Evolutionary conservation across 148 eudicot genomes (phyloP).

Genomic region (Fagopyrum tataricum): DNA sequence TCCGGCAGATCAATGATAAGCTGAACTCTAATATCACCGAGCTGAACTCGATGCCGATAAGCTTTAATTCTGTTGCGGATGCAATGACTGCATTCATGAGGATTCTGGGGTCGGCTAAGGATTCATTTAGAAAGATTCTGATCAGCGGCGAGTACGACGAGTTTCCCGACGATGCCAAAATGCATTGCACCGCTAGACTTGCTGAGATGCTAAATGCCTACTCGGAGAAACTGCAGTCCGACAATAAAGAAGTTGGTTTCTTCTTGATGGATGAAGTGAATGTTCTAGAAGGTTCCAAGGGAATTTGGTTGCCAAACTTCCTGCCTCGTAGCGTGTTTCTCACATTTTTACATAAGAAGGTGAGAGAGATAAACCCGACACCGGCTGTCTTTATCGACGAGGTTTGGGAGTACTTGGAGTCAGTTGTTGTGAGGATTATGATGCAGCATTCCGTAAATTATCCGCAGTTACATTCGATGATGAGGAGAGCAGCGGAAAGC

Average conservation of each 20-base stretch:
- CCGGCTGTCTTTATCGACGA: conserved; percentile 33
- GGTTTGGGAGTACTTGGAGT: conserved; percentile 34
- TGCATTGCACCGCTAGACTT: conserved; percentile 12
- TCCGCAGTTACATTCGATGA: conserved; percentile 26
- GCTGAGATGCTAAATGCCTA: conserved; percentile 10
- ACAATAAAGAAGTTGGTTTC: not conserved
- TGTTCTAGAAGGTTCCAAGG: conserved; percentile 39
- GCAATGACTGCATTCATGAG: not conserved
- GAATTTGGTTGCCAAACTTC: conserved; percentile 50
- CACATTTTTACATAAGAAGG: conserved; percentile 23
- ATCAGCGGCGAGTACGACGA: not conserved
- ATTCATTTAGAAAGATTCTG: not conserved
- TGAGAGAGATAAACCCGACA: conserved; percentile 19
- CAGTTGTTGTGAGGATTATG: conserved; percentile 23
- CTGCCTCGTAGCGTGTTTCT: conserved; percentile 39
- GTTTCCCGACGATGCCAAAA: not conserved
- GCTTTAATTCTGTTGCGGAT: not conserved
- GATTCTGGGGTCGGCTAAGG: not conserved
- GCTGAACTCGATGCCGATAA: not conserved
- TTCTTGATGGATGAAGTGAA: conserved; percentile 33
- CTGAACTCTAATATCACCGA: not conserved
- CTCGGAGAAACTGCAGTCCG: conserved; percentile 22
- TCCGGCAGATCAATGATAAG: not conserved
- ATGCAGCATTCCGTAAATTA: conserved; percentile 28
- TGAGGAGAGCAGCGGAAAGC: conserved; percentile 24